Evolutionary conservation across 1,139 yeast species (phyloP), one percentile per base, ranked within the genome.

Genomic region (Protomyces gravidus): DNA sequence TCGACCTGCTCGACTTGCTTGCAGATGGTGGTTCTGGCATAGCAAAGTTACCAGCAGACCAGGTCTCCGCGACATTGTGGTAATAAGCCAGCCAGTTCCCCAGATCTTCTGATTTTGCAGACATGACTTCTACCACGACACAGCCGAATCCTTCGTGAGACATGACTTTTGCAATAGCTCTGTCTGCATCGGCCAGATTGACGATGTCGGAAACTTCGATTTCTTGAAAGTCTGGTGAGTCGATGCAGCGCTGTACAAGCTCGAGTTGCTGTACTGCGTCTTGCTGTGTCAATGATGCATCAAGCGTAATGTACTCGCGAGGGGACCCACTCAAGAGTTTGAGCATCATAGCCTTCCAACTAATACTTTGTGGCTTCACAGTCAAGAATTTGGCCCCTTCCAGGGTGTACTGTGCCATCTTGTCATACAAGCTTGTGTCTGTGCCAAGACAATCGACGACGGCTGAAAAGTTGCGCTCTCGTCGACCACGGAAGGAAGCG

Each of bases 401-500:
- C 11, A 26, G 58, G 6, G 51, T 53, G 39, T 46, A 53, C n/a
- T 33, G 45, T 36, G 47, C 51, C 28, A 53, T 53, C 27, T 53
- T 28, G 25, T 53, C 58, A 32, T 53, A 53, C 15, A 53, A 27
- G 3, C 46, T 33, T 6, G 30, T 33, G 26, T 53, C 58, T 25
- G 45, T 39, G 17, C 51, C 58, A 6, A 53, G 46, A 46, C 51
- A 46, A 28, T 53, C 58, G 6, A 53, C 11, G 27, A 53, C 58
- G 11, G 42, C 40, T 15, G 47, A 50, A 39, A 53, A 53, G 51
- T 53, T 53, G 17, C 58, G 51, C 28, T 53, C 58, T 30, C 51
- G 27, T 4, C 58, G 58, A 25, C 58, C 58, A 11, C 58, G 45
- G 36, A 53, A 53, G 23, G 51, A 45, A 32, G 58, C 50, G 28